Base-by-base conservation (phyloP, 352 stramenopile species). In the Pythium utonaiense region DNA sequence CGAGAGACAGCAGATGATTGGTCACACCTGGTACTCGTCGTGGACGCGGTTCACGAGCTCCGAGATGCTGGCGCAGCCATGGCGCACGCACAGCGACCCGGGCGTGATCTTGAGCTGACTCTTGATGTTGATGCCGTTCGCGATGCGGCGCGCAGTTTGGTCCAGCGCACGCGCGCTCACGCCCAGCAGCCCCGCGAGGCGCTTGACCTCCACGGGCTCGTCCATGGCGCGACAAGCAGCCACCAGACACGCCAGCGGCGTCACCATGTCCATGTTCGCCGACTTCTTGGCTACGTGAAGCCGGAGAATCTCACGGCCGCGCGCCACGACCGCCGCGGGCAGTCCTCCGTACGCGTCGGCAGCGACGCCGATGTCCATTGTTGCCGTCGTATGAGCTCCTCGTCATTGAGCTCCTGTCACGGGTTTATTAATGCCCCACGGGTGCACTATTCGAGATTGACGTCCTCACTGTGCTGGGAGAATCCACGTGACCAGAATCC, bases 41-140 rank as follows among this genome's bases (percentile, higher is more conserved):
- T 83, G 66, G 34, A 92, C 78, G 47, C 71, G 75, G 21, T 70
- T 62, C 6, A 89, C 80, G 45, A 83, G 74, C 60, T 89, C 79
- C 16, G 76, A 77, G 52, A 92, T 79, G 17, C 62, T 69, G 36
- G 83, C 75, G 38, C 82, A 92, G 38, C 82, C 82, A 33, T 88
- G 86, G 24, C 84, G 82, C 59, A 92, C 86, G 47, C 82, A 92
- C 8, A 92, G 66, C 8, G 78, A 75, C 6, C 75, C 62, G 4
- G 79, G 73, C 3, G 77, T 80, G 21, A 73, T 73, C 58, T 80
- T 69, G 8, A 88, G 63, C 10, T 84, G 67, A 3, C 71, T 71
- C 16, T 65, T 62, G 21, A 78, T 70, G 48, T 74, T 73, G 30
- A 91, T 74, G 4, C 71, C 72, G 52, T 80, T 64, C 16, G 83